phyloP scores from a whole-genome alignment of 2,329 filamentous ascomycete species.

The Xylariaceae sp. region DNA sequence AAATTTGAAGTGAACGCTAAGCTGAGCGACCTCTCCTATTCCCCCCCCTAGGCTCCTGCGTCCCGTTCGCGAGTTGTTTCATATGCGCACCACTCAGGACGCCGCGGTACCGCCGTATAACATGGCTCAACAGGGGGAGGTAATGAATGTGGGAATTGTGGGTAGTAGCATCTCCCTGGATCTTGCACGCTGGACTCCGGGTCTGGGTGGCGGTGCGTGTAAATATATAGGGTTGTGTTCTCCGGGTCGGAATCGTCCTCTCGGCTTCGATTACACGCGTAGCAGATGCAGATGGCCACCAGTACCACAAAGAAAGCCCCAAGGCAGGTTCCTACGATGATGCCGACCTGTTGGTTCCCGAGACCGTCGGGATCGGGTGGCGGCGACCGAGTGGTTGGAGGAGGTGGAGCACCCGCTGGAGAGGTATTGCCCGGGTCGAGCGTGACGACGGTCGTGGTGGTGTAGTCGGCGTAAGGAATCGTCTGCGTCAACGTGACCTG shows the following conservation, averaged over 20 bases:
- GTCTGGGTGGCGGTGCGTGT: background rate
- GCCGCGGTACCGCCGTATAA: constrained; percentile 14
- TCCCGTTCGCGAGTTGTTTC: too few relatives aligned
- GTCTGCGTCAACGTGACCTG: constrained; percentile 37
- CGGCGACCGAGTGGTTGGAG: constrained; percentile 5
- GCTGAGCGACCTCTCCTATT: too few relatives aligned
- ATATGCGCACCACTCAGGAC: too few relatives aligned
- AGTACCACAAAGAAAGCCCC: constrained; percentile 29
- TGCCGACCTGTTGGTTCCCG: constrained; percentile 28
- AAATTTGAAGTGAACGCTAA: too few relatives aligned
- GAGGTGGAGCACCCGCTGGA: constrained; percentile 11
- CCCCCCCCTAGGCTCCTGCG: too few relatives aligned
- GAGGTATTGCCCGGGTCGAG: constrained; percentile 28
- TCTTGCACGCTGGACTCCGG: background rate
- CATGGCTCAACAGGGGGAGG: constrained; percentile 28
- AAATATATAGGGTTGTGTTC: background rate
- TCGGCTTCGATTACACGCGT: constrained; percentile 20
- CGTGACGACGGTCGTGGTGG: constrained; percentile 34
- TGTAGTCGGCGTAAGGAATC: constrained; percentile 32
- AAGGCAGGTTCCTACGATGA: constrained; percentile 33
- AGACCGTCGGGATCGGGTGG: constrained; percentile 25
- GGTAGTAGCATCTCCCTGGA: constrained; percentile 18
- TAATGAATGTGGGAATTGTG: constrained; percentile 30
- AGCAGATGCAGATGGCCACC: constrained; percentile 29
- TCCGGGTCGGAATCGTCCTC: constrained; percentile 12